These are phyloP conservation scores for Linum tenue DNA, from an alignment of 345 rosid species.

Conservation along the genomic window DNA sequence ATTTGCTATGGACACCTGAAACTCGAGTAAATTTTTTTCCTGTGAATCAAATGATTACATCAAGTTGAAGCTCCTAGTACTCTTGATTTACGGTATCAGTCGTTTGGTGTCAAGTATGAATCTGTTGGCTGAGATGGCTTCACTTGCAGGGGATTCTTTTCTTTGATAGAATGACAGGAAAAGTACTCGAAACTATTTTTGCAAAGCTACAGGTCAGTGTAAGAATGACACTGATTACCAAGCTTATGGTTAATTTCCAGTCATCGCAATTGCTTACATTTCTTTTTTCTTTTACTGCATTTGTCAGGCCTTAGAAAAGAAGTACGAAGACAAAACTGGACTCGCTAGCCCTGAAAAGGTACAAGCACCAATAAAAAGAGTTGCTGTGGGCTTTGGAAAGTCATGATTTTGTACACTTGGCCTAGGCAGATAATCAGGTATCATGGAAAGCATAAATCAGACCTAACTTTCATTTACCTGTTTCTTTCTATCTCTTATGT, in stretches of 20 bases:
- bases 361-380: constrained; percentile 46
- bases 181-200: constrained; percentile 61
- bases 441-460: neutral
- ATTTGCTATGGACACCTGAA: neutral
- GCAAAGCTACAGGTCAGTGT: constrained; percentile 56
- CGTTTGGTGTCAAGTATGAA: neutral
- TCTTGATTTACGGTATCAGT: neutral
- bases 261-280: neutral
- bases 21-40: neutral
- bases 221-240: constrained; percentile 3
- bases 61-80: neutral
- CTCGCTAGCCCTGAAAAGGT: constrained; percentile 66
- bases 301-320: constrained; percentile 66
- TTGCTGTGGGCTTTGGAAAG: constrained; percentile 80
- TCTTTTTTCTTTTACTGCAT: constrained; percentile 8
- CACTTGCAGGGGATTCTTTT: constrained; percentile 68
- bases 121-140: neutral
- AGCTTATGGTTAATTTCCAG: neutral
- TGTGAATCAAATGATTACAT: too few species aligned
- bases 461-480: neutral
- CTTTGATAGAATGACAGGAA: constrained; percentile 78
- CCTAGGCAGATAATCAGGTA: constrained; percentile 13
- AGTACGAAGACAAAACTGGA: constrained; percentile 71
- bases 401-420: constrained; percentile 23
- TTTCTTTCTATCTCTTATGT: neutral